These are phyloP conservation scores for Cordyceps pruinosa DNA, from an alignment of 2,329 filamentous ascomycete genomes.

Conservation along the genomic window DNA sequence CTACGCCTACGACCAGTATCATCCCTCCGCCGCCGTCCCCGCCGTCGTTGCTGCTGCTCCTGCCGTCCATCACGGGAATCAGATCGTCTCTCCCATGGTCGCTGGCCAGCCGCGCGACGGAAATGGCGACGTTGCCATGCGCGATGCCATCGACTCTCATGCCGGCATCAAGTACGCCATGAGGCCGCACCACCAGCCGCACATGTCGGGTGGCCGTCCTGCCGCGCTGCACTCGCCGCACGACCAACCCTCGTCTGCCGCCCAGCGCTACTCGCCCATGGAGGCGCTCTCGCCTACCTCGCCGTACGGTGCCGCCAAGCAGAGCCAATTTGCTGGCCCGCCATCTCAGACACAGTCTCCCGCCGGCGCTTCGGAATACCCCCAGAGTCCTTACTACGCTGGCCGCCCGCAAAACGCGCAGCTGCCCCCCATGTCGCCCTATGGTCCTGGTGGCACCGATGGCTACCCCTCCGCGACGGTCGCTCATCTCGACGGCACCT, in stretches of 20 bases:
- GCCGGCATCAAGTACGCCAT: constrained; percentile 80
- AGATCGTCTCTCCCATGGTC: constrained; percentile 50
- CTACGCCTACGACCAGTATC: constrained; percentile 65
- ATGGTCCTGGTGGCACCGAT: constrained; percentile 55
- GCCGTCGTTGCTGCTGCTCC: constrained; percentile 32
- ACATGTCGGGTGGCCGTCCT: constrained; percentile 43
- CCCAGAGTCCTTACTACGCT: constrained; percentile 52
- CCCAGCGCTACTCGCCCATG: constrained; percentile 94
- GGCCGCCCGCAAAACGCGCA: constrained; percentile 50
- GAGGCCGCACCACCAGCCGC: constrained; percentile 70
- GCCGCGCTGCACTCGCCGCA: constrained; percentile 59
- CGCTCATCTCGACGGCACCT: constrained; percentile 63
- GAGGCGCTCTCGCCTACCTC: constrained; percentile 76
- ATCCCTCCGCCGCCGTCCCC: constrained; percentile 29
- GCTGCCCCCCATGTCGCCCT: constrained; percentile 66
- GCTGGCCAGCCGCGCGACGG: constrained; percentile 54
- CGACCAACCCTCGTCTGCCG: constrained; percentile 70
- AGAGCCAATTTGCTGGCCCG: constrained; percentile 46
- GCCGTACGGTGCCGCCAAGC: constrained; percentile 63
- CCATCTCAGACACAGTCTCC: constrained; percentile 68
- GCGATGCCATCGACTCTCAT: constrained; percentile 77
- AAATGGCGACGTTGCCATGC: constrained; percentile 76
- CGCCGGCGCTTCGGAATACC: constrained; percentile 56
- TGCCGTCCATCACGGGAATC: constrained; percentile 24
- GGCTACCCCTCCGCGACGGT: constrained; percentile 68